A percentile compares a stretch with the other conserved stretches of the same genome.
Conservation (phyloP, 2,329 filamentous ascomycete species). For the Xylariaceae sp. region DNA sequence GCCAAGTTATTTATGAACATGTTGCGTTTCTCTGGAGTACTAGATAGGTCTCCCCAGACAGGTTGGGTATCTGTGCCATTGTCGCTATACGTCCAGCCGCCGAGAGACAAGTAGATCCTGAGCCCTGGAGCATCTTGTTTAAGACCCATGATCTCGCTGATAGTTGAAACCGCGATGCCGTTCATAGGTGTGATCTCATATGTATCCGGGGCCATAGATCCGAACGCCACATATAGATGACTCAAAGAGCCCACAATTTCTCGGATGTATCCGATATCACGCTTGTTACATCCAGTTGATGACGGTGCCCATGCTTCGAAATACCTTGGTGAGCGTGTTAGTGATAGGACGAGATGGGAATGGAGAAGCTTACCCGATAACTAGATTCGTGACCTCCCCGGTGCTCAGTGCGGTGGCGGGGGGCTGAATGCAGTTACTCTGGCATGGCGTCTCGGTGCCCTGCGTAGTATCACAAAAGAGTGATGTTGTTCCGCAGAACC, state of each 20-base stretch:
- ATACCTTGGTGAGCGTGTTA: conserved; percentile 1
- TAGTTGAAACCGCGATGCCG: conserved; percentile 10
- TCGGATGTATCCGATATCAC: conserved; percentile 11
- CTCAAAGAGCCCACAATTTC: conserved; percentile 12
- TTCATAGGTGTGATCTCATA: conserved; percentile 19
- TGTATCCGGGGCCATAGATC: conserved; percentile 13
- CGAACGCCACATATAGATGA: conserved; percentile 17
- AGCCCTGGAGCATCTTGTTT: conserved; percentile 36
- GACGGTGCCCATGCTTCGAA: conserved; percentile 12
- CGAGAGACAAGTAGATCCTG: conserved; percentile 14
- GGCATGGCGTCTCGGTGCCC: neutral
- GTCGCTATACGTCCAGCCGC: conserved; percentile 19
- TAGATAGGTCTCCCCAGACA: conserved; percentile 10
- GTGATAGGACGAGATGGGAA: conserved; percentile 1
- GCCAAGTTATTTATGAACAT: conserved; percentile 8
- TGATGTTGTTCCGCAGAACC: too few species aligned
- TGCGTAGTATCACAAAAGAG: neutral
- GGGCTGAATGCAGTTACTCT: neutral
- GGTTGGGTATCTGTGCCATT: conserved; percentile 9
- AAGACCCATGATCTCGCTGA: conserved; percentile 28
- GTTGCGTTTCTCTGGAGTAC: neutral
- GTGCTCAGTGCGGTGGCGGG: neutral
- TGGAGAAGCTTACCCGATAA: neutral
- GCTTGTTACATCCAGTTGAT: conserved; percentile 6
- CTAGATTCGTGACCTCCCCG: conserved; percentile 5